Base-by-base conservation (phyloP, 1,284 basidiomycete genomes). In the Fomitopsis palustris region DNA sequence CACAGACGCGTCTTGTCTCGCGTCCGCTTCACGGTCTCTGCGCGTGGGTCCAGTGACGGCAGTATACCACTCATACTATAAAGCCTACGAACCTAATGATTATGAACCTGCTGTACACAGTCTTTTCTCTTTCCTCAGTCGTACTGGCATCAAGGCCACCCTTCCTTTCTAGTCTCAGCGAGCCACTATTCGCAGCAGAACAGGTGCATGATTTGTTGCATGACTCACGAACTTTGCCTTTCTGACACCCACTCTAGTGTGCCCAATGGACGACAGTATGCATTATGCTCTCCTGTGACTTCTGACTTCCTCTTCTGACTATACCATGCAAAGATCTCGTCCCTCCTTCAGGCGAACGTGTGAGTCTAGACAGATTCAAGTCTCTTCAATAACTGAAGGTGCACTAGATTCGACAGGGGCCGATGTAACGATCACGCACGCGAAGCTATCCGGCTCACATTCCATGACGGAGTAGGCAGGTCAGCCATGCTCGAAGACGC, bases 381-480 rank as follows among this genome's bases (percentile, higher is more conserved):
- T 17, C 14, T 3, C 25, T 27, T 12, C 23, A 21, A 12, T 12
- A 27, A 19, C 9, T 27, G 9, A 23, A 25, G 12, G 6, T 41
- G 5, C 16, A 19, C 3, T 19, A 61, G 57, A 25, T 55, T 63
- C 53, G 53, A 37, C 47, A 58, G 43, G 9, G 60, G 65, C 57
- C 53, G 53, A 38, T 64, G 61, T 52, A 60, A 61, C 19, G 57
- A 57, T 25, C 60, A 51, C 16, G 63, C 60, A 16, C 60, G 59
- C 35, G 61, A 61, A 45, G 61, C 59, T 9, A 29, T 62, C 31
- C 57, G 62, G 12, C 43, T 63, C 16, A 61, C 62, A 12, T 64
- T 62, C 45, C 64, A 68, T 55, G 64, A 65, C 41, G 65, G 54
- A 3, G 58, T 64, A 21, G 61, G 57, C 17, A 55, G 58, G 38